A percentile compares a stretch with the other conserved stretches of the same genome.
Conservation (phyloP, 176 grass and related monocot species). For the maize (Zea mays) region DNA sequence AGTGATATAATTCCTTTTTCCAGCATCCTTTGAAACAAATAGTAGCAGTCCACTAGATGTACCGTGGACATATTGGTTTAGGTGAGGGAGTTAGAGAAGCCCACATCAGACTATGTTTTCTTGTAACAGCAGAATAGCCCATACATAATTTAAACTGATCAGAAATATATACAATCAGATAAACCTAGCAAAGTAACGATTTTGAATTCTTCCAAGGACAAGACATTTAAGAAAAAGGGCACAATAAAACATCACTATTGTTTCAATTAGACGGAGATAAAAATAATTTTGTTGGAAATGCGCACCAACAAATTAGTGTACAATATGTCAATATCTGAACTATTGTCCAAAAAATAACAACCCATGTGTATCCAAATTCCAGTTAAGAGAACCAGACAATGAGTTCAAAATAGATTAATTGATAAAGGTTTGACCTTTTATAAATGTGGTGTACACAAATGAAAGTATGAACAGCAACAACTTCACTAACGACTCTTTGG, state of each 20-base stretch:
- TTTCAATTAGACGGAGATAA: neutral
- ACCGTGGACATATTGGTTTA: neutral
- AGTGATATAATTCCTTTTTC: conserved; percentile 20
- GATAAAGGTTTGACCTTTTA: neutral
- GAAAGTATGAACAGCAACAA: conserved; percentile 1
- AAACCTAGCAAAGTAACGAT: neutral
- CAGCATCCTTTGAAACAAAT: neutral
- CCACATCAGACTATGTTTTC: neutral
- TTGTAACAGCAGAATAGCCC: neutral
- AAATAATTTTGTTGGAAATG: conserved; percentile 3
- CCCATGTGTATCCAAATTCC: neutral
- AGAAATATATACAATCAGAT: neutral
- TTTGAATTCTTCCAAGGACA: neutral
- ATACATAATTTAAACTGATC: neutral
- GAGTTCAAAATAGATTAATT: neutral
- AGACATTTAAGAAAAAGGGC: neutral
- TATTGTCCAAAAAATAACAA: neutral
- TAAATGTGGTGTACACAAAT: neutral
- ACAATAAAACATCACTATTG: neutral
- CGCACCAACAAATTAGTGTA: neutral
- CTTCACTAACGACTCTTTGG: neutral
- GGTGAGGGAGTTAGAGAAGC: neutral
- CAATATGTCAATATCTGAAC: neutral
- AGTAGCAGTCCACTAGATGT: neutral
- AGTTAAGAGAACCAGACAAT: neutral